These are phyloP conservation scores for Pezicula carpinea DNA, from an alignment of 2,329 filamentous ascomycete species.

Conservation along the genomic window DNA sequence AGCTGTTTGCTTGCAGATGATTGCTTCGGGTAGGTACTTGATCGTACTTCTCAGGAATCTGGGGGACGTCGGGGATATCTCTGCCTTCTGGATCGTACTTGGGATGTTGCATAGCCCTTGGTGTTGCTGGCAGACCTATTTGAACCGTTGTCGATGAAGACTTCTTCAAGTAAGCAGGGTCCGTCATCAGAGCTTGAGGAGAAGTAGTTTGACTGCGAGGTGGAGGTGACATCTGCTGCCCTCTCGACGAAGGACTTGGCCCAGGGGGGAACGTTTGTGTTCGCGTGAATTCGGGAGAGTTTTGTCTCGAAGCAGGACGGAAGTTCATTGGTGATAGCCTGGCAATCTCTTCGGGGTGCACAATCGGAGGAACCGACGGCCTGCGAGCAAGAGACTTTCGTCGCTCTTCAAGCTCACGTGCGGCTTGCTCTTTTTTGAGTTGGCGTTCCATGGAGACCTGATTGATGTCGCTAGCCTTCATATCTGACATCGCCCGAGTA, in stretches of 20 bases:
- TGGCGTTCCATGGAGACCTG: slow-evolving; percentile 56
- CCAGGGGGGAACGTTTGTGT: slow-evolving; percentile 13
- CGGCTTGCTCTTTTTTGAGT: slow-evolving; percentile 68
- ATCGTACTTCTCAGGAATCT: slow-evolving; percentile 44
- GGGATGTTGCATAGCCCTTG: slow-evolving; percentile 81
- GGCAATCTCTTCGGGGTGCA: slow-evolving; percentile 60
- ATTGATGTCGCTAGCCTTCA: slow-evolving; percentile 49
- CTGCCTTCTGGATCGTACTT: slow-evolving; percentile 58
- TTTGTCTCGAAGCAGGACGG: slow-evolving; percentile 11
- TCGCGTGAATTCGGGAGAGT: slow-evolving; percentile 20
- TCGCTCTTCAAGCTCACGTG: slow-evolving; percentile 82
- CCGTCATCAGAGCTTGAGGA: slow-evolving; percentile 25
- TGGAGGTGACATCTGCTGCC: slow-evolving; percentile 36
- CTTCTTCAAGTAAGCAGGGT: slow-evolving; percentile 34
- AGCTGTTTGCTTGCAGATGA: slow-evolving; percentile 17
- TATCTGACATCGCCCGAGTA: slow-evolving; percentile 37
- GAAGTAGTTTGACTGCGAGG: slow-evolving; percentile 60
- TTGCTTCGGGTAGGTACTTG: slow-evolving; percentile 15
- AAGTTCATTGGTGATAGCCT: slow-evolving; percentile 25
- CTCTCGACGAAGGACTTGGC: slow-evolving; percentile 21
- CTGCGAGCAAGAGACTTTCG: slow-evolving; percentile 78
- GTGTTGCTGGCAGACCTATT: slow-evolving; percentile 83
- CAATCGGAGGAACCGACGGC: slow-evolving; percentile 74
- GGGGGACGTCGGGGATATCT: slow-evolving; percentile 52
- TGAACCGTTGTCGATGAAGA: slow-evolving; percentile 42